Conservation (phyloP, 2,329 filamentous ascomycete genomes). For the Fusarium circinatum region DNA sequence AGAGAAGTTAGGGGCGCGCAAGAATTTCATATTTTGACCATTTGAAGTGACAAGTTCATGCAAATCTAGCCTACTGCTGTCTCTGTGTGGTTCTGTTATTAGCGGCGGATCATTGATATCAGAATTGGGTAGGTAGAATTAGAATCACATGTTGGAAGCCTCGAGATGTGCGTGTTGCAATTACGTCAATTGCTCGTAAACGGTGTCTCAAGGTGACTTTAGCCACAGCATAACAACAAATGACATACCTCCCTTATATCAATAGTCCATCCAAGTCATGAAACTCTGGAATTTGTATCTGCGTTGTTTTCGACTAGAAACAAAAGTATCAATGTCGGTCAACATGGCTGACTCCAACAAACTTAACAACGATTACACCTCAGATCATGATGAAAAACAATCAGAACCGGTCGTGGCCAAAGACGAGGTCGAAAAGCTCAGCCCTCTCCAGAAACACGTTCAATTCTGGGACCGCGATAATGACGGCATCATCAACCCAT, state of each 20-base stretch:
- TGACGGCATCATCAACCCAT: conserved; percentile 53
- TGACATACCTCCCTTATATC: too few species aligned
- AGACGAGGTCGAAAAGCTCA: background rate
- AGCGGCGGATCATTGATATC: conserved; percentile 5
- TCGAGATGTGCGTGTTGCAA: background rate
- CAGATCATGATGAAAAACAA: background rate
- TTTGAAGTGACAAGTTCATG: background rate
- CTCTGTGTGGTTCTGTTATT: background rate
- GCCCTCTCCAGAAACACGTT: conserved; percentile 51
- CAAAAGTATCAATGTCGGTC: too few species aligned
- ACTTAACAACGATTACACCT: background rate
- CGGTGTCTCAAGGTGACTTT: too few species aligned
- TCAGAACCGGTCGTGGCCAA: rapidly evolving
- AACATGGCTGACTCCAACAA: background rate
- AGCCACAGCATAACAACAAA: too few species aligned
- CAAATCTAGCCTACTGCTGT: too few species aligned
- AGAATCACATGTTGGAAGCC: conserved; percentile 12
- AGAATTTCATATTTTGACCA: background rate
- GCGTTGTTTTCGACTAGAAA: too few species aligned
- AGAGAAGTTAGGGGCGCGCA: background rate
- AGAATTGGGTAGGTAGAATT: background rate
- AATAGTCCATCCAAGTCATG: too few species aligned
- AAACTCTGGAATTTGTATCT: too few species aligned
- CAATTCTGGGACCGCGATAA: conserved; percentile 55
- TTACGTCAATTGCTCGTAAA: background rate